Evolutionary conservation across 805 yeast species (phyloP).

Genomic region (Barnettozyma pratensis): DNA sequence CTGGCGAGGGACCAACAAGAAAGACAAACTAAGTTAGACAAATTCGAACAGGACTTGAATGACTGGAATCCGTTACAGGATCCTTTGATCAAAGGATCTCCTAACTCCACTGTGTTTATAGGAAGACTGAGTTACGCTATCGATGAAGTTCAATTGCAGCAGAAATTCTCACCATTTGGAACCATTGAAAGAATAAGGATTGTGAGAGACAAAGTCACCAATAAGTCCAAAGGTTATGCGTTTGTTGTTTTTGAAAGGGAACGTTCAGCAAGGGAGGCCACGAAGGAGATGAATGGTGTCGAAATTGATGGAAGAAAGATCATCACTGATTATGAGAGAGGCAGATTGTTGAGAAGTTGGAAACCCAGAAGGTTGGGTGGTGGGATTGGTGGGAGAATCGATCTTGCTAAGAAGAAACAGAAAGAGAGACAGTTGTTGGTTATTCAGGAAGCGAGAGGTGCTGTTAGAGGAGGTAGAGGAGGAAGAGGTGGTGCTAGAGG

Average conservation of each 20-base stretch:
- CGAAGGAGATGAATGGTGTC: conserved; percentile 50
- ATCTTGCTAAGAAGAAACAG: conserved; percentile 33
- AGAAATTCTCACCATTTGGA: conserved; percentile 61
- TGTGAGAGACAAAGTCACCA: conserved; percentile 47
- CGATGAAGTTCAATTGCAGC: conserved; percentile 64
- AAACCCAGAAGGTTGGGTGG: conserved; percentile 80
- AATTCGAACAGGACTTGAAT: conserved; percentile 31
- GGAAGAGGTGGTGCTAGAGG: conserved; percentile 12
- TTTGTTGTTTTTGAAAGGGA: conserved; percentile 68
- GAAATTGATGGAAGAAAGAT: conserved; percentile 48
- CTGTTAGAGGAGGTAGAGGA: conserved; percentile 10
- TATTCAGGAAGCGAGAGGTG: conserved; percentile 9
- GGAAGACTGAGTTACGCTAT: conserved; percentile 62
- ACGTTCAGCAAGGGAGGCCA: conserved; percentile 55
- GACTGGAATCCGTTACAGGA: conserved; percentile 56
- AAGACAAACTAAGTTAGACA: conserved; percentile 18
- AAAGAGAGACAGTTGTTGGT: conserved; percentile 8
- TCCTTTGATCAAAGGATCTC: conserved; percentile 60
- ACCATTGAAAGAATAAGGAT: conserved; percentile 56
- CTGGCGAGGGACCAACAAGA: conserved; percentile 24
- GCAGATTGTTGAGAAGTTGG: conserved; percentile 62
- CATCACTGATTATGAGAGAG: conserved; percentile 70
- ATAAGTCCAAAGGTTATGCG: conserved; percentile 75
- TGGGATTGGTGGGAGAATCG: conserved; percentile 84
- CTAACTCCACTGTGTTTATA: conserved; percentile 73